phyloP scores from a whole-genome alignment of 257 asterid genomes.

The Solanum etuberosum region DNA sequence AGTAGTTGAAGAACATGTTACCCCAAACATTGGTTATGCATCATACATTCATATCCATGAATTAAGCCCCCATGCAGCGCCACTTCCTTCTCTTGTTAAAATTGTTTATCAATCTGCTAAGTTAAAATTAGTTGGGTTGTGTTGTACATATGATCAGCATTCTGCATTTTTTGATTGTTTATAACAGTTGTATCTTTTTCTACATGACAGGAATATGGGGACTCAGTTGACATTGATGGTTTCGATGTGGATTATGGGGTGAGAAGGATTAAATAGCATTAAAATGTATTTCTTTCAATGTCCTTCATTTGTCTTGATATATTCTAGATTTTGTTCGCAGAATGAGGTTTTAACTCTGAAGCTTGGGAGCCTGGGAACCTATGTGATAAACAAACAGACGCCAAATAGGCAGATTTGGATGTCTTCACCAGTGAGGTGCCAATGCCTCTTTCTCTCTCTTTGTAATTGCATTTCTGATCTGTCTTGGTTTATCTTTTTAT shows the following conservation, averaged over 20 bases:
- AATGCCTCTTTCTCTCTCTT: not conserved
- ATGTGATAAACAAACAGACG: constrained; percentile 88
- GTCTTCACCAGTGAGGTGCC: constrained; percentile 94
- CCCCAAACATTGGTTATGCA: not conserved
- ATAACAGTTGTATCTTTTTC: not conserved
- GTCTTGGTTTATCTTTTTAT: not conserved
- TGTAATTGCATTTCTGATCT: not conserved
- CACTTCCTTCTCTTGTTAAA: not conserved
- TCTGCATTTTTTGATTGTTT: not conserved
- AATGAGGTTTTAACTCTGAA: constrained; percentile 85
- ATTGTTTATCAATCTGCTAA: not conserved
- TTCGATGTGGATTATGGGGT: constrained; percentile 89
- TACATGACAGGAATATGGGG: constrained; percentile 66
- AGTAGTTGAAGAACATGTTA: not conserved
- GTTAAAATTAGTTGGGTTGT: not conserved
- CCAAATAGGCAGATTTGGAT: constrained; percentile 95
- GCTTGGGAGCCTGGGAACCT: constrained; percentile 83
- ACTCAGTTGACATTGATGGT: constrained; percentile 68
- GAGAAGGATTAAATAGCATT: constrained; percentile 9
- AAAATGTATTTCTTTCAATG: not conserved
- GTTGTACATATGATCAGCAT: not conserved
- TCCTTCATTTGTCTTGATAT: constrained; percentile 2
- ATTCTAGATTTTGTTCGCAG: constrained; percentile 23
- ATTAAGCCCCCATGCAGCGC: not conserved
- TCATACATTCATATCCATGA: not conserved